These are phyloP conservation scores for Blastobotrys terrestris DNA, from an alignment of 805 yeast genomes.

Conservation along the genomic window DNA sequence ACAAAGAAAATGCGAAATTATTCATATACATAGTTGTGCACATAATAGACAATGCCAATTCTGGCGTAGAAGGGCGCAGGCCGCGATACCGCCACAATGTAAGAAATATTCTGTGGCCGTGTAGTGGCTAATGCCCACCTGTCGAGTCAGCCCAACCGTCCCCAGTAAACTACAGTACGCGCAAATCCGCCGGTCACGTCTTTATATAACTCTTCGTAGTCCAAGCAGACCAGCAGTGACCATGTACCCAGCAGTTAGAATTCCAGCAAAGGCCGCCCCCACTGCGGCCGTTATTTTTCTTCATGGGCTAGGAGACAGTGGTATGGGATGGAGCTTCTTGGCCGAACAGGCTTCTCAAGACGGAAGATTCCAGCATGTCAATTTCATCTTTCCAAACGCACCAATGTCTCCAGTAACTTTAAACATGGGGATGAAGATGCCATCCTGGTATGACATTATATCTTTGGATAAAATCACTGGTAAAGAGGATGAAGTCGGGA, in stretches of 20 bases:
- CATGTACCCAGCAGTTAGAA: constrained; percentile 30
- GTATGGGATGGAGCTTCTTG: constrained; percentile 82
- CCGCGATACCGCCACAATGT: too few species aligned
- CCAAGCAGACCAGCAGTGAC: too few species aligned
- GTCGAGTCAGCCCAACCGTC: too few species aligned
- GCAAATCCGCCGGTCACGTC: too few species aligned
- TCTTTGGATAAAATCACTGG: constrained; percentile 30
- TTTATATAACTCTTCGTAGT: too few species aligned
- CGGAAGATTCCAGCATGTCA: constrained; percentile 46
- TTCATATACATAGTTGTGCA: too few species aligned
- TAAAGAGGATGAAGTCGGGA: constrained; percentile 34
- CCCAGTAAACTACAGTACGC: too few species aligned
- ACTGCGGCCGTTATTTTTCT: constrained; percentile 66
- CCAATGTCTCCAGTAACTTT: constrained; percentile 65
- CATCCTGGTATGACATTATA: constrained; percentile 82
- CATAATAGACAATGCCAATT: too few species aligned
- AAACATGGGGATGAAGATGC: constrained; percentile 60
- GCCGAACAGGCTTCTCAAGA: constrained; percentile 49
- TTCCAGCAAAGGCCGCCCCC: constrained; percentile 39
- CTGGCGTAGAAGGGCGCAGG: too few species aligned
- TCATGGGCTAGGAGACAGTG: constrained; percentile 92
- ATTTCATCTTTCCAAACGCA: constrained; percentile 88
- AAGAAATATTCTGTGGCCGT: too few species aligned
- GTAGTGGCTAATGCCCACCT: too few species aligned
- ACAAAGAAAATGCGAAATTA: too few species aligned